These are phyloP conservation scores for Penicillium sp. DNA, from an alignment of 2,329 filamentous ascomycete species.

Conservation along the genomic window DNA sequence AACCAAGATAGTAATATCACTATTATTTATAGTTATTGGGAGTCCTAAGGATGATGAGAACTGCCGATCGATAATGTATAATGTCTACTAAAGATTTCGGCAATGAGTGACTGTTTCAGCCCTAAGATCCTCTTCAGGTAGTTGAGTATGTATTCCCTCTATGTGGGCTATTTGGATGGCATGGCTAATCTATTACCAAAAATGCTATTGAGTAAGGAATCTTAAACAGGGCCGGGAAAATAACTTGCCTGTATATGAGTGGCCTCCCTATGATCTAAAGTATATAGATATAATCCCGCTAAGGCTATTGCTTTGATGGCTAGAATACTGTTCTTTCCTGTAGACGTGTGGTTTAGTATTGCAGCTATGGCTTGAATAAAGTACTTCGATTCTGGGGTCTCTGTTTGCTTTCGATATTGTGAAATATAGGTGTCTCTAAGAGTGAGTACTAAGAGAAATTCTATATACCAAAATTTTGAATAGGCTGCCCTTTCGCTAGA, in stretches of 20 bases:
- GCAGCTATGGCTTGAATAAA: slow-evolving; percentile 35
- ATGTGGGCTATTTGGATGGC: slow-evolving; percentile 47
- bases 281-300: slow-evolving; percentile 44
- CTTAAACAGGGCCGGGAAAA: background rate
- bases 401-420: too few species aligned
- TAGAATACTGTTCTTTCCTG: slow-evolving; percentile 45
- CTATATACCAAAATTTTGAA: too few species aligned
- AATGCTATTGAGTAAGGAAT: background rate
- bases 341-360: slow-evolving; percentile 38
- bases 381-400: slow-evolving; percentile 5
- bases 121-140: slow-evolving; percentile 42
- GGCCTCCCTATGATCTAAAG: slow-evolving; percentile 43
- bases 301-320: slow-evolving; percentile 45
- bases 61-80: slow-evolving; percentile 48
- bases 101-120: slow-evolving; percentile 36
- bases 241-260: slow-evolving; percentile 35
- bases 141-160: slow-evolving; percentile 46
- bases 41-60: slow-evolving; percentile 46
- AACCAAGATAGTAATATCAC: slow-evolving; percentile 44
- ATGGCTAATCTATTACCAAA: slow-evolving; percentile 40
- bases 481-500: too few species aligned
- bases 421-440: too few species aligned
- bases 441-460: too few species aligned
- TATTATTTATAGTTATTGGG: slow-evolving; percentile 43
- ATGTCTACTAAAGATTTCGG: slow-evolving; percentile 47